phyloP scores from a whole-genome alignment of 1,139 yeast species.

The Scheffersomyces segobiensis region DNA sequence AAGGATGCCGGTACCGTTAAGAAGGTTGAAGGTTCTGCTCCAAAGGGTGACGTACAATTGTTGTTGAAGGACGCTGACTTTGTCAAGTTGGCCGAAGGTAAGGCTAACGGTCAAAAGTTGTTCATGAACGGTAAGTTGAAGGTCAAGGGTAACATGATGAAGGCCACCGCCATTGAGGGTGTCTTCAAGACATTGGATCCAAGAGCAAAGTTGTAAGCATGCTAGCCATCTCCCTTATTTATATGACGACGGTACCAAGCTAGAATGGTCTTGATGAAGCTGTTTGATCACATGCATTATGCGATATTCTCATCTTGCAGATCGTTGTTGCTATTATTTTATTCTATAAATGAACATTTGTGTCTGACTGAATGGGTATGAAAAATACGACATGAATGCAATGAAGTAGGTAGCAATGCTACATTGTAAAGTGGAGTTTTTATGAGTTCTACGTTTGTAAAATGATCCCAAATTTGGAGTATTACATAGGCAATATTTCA shows the following conservation, averaged over 20 bases:
- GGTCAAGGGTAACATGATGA: conserved; percentile 88
- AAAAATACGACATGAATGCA: not conserved
- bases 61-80: conserved; percentile 64
- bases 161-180: conserved; percentile 76
- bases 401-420: not conserved
- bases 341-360: not conserved
- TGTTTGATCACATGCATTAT: not conserved
- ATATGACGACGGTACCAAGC: not conserved
- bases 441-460: too few species aligned
- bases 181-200: conserved; percentile 70
- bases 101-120: conserved; percentile 81
- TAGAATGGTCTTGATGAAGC: not conserved
- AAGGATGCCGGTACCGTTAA: conserved; percentile 61
- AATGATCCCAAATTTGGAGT: too few species aligned
- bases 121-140: conserved; percentile 83
- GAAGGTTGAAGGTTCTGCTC: conserved; percentile 46
- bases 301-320: not conserved
- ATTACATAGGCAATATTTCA: too few species aligned
- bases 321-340: not conserved
- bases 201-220: conserved; percentile 43
- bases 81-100: conserved; percentile 70
- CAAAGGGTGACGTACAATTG: conserved; percentile 67
- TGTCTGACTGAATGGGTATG: not conserved
- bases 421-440: not conserved
- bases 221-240: not conserved